These are phyloP conservation scores for Priceomyces melissophilus DNA, from an alignment of 805 yeast species.

Conservation along the genomic window DNA sequence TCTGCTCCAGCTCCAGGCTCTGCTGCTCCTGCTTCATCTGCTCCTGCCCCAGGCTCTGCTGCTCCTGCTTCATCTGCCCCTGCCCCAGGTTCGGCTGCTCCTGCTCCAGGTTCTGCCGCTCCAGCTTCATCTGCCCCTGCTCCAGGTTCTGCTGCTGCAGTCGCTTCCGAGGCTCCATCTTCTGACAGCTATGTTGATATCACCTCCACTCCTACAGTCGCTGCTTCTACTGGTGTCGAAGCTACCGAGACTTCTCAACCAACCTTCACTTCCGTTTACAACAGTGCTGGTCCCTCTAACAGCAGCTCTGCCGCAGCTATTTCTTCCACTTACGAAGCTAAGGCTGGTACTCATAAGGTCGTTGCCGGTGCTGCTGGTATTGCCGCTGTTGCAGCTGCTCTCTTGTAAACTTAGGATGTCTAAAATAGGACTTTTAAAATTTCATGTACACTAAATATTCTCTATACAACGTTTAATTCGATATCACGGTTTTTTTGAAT, in stretches of 20 bases:
- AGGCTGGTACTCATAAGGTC: constrained; percentile 24
- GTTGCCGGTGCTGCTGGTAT: constrained; percentile 37
- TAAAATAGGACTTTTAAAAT: too few relatives aligned
- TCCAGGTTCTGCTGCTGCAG: constrained; percentile 19
- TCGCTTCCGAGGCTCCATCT: constrained; percentile 37
- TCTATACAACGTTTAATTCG: too few relatives aligned
- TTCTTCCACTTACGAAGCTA: constrained; percentile 27
- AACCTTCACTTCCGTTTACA: constrained; percentile 34
- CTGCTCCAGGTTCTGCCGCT: constrained; percentile 8
- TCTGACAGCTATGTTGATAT: constrained; percentile 43
- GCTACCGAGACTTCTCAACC: constrained; percentile 37
- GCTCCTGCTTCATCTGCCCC: constrained; percentile 37
- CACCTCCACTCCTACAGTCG: constrained; percentile 48
- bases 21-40: constrained; percentile 12
- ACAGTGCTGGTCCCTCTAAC: constrained; percentile 13
- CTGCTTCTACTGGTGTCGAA: constrained; percentile 45
- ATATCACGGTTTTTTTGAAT: too few relatives aligned
- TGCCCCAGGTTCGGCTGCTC: constrained; percentile 22
- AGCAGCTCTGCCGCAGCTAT: constrained; percentile 16
- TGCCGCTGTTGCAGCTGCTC: constrained; percentile 40
- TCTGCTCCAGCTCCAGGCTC: constrained; percentile 10
- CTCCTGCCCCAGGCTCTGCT: constrained; percentile 11
- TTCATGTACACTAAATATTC: too few relatives aligned
- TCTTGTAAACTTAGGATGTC: constrained; percentile 20
- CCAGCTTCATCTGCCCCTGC: constrained; percentile 16